Conservation (phyloP, 140 eudicot genomes). For the Flaveria floridana region DNA sequence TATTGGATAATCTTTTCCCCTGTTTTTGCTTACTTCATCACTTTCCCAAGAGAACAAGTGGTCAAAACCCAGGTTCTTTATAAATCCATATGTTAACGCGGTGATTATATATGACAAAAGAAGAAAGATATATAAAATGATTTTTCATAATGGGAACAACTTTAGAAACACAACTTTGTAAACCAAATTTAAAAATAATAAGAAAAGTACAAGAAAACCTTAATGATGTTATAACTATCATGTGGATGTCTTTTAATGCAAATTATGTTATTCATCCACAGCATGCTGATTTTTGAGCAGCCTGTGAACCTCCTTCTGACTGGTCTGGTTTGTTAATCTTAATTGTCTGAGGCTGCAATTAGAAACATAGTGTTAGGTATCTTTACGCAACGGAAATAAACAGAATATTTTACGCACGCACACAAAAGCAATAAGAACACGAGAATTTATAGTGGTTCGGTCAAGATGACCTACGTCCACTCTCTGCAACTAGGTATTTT, state of each 20-base stretch:
- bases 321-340: conserved; percentile 60
- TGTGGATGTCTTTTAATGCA: conserved; percentile 2
- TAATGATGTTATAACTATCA: conserved; percentile 37
- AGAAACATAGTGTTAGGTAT: not conserved
- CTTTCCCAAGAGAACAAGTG: not conserved
- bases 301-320: conserved; percentile 55
- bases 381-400: too few species aligned
- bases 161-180: conserved; percentile 36
- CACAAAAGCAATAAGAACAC: too few species aligned
- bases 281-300: conserved; percentile 60
- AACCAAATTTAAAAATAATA: conserved; percentile 31
- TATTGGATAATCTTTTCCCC: too few species aligned
- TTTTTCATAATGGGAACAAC: conserved; percentile 29
- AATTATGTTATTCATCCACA: conserved; percentile 45
- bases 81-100: not conserved
- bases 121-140: conserved; percentile 24
- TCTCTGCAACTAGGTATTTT: too few species aligned
- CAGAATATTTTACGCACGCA: too few species aligned
- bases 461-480: too few species aligned
- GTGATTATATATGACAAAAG: conserved; percentile 19
- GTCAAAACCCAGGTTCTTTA: not conserved
- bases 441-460: too few species aligned
- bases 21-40: not conserved
- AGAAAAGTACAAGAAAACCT: conserved; percentile 43
- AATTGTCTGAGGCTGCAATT: conserved; percentile 62